Percentiles rank a stretch among this genome's conserved stretches.
Evolutionary conservation across 306 rosid species (phyloP).

Genomic region (Castanopsis chinensis): DNA sequence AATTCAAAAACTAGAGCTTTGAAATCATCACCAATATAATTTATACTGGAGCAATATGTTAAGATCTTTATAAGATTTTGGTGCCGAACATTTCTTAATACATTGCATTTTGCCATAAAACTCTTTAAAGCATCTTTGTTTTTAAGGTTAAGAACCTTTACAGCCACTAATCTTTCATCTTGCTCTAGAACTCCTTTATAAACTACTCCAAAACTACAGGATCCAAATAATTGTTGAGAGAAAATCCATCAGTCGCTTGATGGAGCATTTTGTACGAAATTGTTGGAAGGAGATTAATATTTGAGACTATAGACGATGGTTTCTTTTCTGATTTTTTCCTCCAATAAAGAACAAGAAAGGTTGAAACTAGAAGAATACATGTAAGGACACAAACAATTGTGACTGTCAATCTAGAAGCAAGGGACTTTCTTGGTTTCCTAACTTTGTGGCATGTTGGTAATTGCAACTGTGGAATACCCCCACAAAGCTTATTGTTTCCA

Average conservation of each 20-base stretch:
- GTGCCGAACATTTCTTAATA: conserved; percentile 19
- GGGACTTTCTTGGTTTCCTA: too few relatives aligned
- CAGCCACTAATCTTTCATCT: conserved; percentile 19
- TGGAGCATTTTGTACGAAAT: conserved; percentile 27
- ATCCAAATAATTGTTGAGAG: conserved; percentile 11
- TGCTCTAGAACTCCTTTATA: conserved; percentile 25
- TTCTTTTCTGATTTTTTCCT: too few relatives aligned
- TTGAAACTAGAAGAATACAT: too few relatives aligned
- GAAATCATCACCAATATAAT: too few relatives aligned
- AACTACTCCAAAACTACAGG: conserved; percentile 17
- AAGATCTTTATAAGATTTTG: conserved; percentile 25
- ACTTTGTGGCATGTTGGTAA: too few relatives aligned
- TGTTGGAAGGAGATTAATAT: background rate
- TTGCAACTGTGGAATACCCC: too few relatives aligned
- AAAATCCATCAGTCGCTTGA: conserved; percentile 6
- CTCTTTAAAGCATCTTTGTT: conserved; percentile 27
- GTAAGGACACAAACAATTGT: too few relatives aligned
- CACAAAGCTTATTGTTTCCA: too few relatives aligned
- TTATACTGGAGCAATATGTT: conserved; percentile 21
- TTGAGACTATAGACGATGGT: too few relatives aligned
- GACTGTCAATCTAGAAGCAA: too few relatives aligned
- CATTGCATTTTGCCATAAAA: conserved; percentile 20
- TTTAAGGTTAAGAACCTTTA: conserved; percentile 31
- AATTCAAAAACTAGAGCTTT: too few relatives aligned
- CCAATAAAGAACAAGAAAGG: too few relatives aligned